Conservation (phyloP, 345 rosid species). For the Physaria fendleri region DNA sequence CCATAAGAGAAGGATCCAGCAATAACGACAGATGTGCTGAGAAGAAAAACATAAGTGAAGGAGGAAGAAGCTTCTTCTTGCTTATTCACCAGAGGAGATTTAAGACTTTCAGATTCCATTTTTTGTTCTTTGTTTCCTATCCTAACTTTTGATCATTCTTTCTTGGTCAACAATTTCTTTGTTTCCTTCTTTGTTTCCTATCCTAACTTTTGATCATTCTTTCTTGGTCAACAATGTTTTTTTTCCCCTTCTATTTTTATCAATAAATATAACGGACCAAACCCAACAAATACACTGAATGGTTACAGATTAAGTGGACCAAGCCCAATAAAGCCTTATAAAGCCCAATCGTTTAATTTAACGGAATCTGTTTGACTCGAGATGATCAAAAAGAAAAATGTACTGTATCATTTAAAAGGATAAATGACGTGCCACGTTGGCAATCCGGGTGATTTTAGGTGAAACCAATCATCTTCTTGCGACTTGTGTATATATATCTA, state of each 20-base stretch:
- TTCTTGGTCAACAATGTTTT: too few relatives aligned
- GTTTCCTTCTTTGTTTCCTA: not conserved
- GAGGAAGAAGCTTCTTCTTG: not conserved
- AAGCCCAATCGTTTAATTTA: not conserved
- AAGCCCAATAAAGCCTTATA: too few relatives aligned
- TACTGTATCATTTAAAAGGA: too few relatives aligned
- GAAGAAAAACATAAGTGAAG: not conserved
- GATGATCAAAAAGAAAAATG: too few relatives aligned
- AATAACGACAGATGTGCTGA: not conserved
- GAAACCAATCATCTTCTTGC: too few relatives aligned
- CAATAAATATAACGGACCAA: constrained; percentile 1
- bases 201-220: too few relatives aligned
- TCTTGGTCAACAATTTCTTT: too few relatives aligned
- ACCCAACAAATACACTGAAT: too few relatives aligned
- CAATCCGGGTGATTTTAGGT: constrained; percentile 24
- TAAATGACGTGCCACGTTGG: constrained; percentile 23
- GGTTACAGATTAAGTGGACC: too few relatives aligned
- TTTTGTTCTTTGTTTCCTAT: not conserved
- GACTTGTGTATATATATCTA: too few relatives aligned
- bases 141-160: too few relatives aligned
- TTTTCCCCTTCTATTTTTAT: not conserved
- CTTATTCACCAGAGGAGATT: not conserved
- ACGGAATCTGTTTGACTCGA: too few relatives aligned
- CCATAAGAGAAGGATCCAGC: not conserved
- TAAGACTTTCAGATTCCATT: not conserved